Evolutionary conservation across 352 stramenopile genomes (phyloP).

Genomic region (Phytophthora sp.): DNA sequence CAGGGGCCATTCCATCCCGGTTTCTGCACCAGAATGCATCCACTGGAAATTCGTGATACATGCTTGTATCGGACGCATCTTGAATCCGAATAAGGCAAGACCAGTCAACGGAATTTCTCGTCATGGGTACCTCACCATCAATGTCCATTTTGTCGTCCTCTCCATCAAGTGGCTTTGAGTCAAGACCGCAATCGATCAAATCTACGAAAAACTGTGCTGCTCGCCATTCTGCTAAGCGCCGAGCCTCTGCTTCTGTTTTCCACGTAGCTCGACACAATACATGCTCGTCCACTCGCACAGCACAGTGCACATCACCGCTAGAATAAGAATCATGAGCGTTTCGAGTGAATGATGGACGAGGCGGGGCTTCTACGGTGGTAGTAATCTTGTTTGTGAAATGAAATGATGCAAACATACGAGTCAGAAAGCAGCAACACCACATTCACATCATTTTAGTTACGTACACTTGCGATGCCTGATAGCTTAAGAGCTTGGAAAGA

Average conservation of each 20-base stretch:
- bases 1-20: slow-evolving; percentile 28
- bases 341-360: slow-evolving; percentile 17
- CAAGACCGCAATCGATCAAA: slow-evolving; percentile 72
- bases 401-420: neutral
- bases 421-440: slow-evolving; percentile 2
- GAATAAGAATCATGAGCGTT: slow-evolving; percentile 12
- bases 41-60: slow-evolving; percentile 58
- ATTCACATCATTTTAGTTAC: slow-evolving; percentile 18
- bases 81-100: slow-evolving; percentile 56
- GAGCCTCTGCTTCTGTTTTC: slow-evolving; percentile 54
- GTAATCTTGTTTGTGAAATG: slow-evolving; percentile 42
- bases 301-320: slow-evolving; percentile 32
- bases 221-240: slow-evolving; percentile 51
- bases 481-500: slow-evolving; percentile 69
- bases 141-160: slow-evolving; percentile 49
- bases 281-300: slow-evolving; percentile 50
- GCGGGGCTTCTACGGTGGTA: slow-evolving; percentile 37
- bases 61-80: slow-evolving; percentile 48
- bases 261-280: slow-evolving; percentile 58
- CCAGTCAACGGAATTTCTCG: slow-evolving; percentile 41
- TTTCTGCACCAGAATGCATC: slow-evolving; percentile 60
- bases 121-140: slow-evolving; percentile 11
- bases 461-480: slow-evolving; percentile 70
- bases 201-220: slow-evolving; percentile 70
- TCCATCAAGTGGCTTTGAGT: slow-evolving; percentile 47